phyloP scores from a whole-genome alignment of 768 basidiomycete genomes.

The Boletus edulis region DNA sequence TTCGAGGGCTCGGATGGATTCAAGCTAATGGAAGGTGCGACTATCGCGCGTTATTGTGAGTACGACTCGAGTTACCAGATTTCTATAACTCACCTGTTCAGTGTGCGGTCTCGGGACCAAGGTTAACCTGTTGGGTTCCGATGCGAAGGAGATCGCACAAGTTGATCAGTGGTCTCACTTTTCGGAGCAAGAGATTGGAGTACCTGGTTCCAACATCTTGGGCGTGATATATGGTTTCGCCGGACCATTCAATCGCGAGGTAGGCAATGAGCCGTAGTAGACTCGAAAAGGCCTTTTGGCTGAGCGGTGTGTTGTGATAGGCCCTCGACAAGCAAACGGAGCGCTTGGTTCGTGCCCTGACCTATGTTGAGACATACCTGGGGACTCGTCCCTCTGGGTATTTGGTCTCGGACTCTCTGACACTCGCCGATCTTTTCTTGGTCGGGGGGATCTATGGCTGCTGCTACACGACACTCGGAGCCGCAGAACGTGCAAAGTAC shows the following conservation, averaged over 20 bases:
- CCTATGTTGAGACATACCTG: slow-evolving; percentile 13
- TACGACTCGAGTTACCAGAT: not conserved
- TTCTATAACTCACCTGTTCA: not conserved
- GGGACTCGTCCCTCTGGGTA: slow-evolving; percentile 6
- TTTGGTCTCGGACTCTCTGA: slow-evolving; percentile 11
- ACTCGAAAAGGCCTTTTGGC: no score
- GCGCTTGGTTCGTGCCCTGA: slow-evolving; percentile 4
- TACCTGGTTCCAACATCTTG: not conserved
- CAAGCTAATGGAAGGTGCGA: no score
- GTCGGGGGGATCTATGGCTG: not conserved
- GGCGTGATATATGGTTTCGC: not conserved
- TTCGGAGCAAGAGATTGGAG: slow-evolving; percentile 15
- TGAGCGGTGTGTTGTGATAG: not conserved
- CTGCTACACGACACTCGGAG: slow-evolving; percentile 2
- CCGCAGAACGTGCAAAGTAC: slow-evolving; percentile 13
- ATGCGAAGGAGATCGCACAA: slow-evolving; percentile 3
- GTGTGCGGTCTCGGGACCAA: slow-evolving; percentile 12
- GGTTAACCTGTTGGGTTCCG: slow-evolving; percentile 11
- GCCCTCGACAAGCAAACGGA: not conserved
- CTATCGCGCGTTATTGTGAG: slow-evolving; percentile 11
- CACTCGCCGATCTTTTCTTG: slow-evolving; percentile 17
- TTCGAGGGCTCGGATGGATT: slow-evolving; percentile 10
- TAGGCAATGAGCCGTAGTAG: not conserved
- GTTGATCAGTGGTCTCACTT: slow-evolving; percentile 25
- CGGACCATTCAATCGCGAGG: slow-evolving; percentile 9